phyloP scores from a whole-genome alignment of 1,139 yeast species.

The Yamadazyma triangularis region DNA sequence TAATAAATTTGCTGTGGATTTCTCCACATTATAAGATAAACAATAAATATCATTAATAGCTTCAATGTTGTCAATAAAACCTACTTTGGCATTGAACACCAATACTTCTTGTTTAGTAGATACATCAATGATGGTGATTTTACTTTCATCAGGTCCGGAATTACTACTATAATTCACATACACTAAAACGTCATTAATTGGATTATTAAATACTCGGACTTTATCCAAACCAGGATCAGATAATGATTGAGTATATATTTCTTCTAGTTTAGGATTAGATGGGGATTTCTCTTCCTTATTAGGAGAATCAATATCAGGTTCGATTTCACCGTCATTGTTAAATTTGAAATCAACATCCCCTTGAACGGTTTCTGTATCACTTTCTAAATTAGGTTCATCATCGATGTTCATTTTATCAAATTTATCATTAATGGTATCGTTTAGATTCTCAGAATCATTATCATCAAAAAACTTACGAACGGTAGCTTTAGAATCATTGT shows the following conservation, averaged over 20 bases:
- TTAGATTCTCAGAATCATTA: conserved; percentile 1
- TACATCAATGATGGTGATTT: conserved; percentile 4
- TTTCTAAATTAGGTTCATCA: conserved; percentile 9
- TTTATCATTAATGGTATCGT: conserved; percentile 4
- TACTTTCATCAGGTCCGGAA: conserved; percentile 1
- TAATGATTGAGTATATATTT: not conserved
- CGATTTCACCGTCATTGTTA: conserved; percentile 3
- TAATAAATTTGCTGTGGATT: conserved; percentile 6
- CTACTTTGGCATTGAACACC: conserved; percentile 1
- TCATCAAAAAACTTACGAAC: conserved; percentile 8
- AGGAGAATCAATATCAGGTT: conserved; percentile 3
- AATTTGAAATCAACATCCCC: conserved; percentile 14
- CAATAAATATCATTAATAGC: conserved; percentile 9
- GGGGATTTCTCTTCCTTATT: not conserved
- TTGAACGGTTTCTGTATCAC: conserved; percentile 24
- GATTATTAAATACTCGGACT: conserved; percentile 7
- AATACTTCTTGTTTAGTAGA: conserved; percentile 1
- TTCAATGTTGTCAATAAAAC: conserved; percentile 4
- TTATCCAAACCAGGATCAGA: conserved; percentile 1
- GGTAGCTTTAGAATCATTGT: conserved; percentile 1
- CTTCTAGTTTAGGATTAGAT: no score
- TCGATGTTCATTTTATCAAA: conserved; percentile 5
- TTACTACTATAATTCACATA: conserved; percentile 4
- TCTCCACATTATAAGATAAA: conserved; percentile 5
- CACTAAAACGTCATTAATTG: conserved; percentile 5